Base-by-base conservation (phyloP, 177 flowering plant species). In the Vitis hybrid region DNA sequence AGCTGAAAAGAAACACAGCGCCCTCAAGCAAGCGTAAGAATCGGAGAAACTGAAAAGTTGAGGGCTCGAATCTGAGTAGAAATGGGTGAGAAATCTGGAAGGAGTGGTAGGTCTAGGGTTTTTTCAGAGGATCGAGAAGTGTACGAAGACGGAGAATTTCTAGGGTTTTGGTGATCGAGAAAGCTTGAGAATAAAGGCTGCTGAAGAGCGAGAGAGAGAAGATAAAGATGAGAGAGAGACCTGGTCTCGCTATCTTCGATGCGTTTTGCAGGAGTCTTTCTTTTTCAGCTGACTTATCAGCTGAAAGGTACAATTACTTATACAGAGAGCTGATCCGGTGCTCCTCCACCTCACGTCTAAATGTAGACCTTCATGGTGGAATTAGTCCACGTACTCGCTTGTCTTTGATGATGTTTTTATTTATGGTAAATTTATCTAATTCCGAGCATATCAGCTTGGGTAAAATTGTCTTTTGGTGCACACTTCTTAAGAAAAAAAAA, bases 171-270 rank as follows among this genome's bases (percentile, higher is more conserved):
- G 20, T 50, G 61, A 58, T 13, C 52, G 61, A 18, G 54, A 9
- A 52, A 72, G 63, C 70, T 48, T 53, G 49, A 61, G 49, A 52
- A 59, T 20, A 66, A 64, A 73, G 74, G 77, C 78, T 77, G 83
- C 71, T 75, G 69, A 61, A 32, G 53, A 68, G 69, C 57, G 58
- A 59, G 73, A 64, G 52, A 73, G 32, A 66, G 61, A 70, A 63
- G 35, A 58, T 50, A 58, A 53, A 67, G 55, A 52, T 52, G 57
- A 67, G 58, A 76, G 73, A 73, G 77, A 66, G 86, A 76, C 82
- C 81, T 71, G 71, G 80, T 76, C 87, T 80, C 85, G 81, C 88
- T 80, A 80, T 80, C 83, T 79, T 84, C 80, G 88, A 88, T 85
- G 84, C 85, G 79, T 79, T 84, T 78, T 78, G 83, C 87, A 77